Evolutionary conservation across 371 early-diverging fungal species (phyloP).

Genomic region (Apophysomyces variabilis): DNA sequence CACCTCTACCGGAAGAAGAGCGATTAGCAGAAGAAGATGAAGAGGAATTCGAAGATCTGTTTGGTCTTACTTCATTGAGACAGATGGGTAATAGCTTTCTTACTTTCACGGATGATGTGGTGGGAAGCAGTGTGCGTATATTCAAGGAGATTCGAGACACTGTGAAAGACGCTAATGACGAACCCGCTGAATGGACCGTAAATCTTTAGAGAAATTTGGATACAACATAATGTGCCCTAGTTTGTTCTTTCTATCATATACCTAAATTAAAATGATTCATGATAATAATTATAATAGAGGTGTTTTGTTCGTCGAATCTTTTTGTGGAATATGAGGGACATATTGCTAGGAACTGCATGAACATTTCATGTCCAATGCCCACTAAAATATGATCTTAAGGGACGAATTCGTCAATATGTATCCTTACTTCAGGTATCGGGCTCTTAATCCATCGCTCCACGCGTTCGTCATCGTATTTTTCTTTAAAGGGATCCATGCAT

Average conservation of each 20-base stretch:
- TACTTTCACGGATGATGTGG: conserved; percentile 35
- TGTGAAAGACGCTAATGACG: conserved; percentile 29
- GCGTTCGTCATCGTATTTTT: conserved; percentile 40
- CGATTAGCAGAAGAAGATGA: conserved; percentile 18
- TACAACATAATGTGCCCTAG: conserved; percentile 14
- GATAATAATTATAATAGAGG: too few species aligned
- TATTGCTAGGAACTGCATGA: conserved; percentile 37
- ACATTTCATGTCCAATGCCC: conserved; percentile 37
- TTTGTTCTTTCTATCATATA: too few species aligned
- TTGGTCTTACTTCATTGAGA: conserved; percentile 48
- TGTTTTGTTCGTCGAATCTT: too few species aligned
- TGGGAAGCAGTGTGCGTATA: conserved; percentile 43
- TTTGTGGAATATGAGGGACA: background rate
- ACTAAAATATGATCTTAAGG: conserved; percentile 24
- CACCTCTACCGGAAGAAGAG: conserved; percentile 1
- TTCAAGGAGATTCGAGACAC: conserved; percentile 44
- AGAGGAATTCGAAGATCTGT: conserved; percentile 35
- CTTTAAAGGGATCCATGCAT: conserved; percentile 61
- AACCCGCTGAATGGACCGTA: conserved; percentile 17
- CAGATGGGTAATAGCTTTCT: conserved; percentile 45
- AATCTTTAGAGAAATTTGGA: conserved; percentile 8
- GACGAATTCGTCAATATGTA: conserved; percentile 26
- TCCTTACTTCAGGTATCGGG: conserved; percentile 41
- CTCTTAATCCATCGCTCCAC: conserved; percentile 38
- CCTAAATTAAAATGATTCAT: too few species aligned